Conservation (phyloP, 257 asterid species). For the Gardenia jasminoides region DNA sequence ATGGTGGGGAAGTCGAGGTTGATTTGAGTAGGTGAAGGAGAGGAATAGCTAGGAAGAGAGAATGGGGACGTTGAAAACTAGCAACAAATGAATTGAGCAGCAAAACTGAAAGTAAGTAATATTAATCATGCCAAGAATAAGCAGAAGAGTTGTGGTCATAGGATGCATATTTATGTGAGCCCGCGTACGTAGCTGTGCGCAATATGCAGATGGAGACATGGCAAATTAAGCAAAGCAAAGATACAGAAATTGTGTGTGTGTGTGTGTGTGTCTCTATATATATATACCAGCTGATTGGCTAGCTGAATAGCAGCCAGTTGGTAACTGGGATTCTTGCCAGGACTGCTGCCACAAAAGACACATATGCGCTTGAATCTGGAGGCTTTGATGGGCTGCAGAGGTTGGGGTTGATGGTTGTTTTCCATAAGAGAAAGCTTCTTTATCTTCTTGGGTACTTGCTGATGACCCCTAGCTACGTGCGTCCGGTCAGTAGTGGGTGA, state of each 20-base stretch:
- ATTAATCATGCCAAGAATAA: no score
- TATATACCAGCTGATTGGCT: conserved; percentile 54
- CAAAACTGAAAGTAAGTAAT: no score
- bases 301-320: conserved; percentile 78
- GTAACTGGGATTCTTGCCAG: conserved; percentile 73
- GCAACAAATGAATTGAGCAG: no score
- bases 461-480: neutral
- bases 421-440: conserved; percentile 39
- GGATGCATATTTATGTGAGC: no score
- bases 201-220: neutral
- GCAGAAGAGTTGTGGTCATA: no score
- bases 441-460: neutral
- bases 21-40: no score
- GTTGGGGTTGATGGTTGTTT: conserved; percentile 23
- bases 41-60: neutral
- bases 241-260: neutral
- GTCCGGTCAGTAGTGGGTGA: neutral
- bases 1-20: neutral
- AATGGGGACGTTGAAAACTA: neutral
- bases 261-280: neutral
- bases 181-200: no score
- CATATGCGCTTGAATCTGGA: conserved; percentile 81
- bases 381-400: conserved; percentile 25
- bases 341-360: conserved; percentile 85
- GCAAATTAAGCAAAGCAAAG: neutral